Conservation (phyloP, 2,329 filamentous ascomycete genomes). For the Clathrospora elynae region DNA sequence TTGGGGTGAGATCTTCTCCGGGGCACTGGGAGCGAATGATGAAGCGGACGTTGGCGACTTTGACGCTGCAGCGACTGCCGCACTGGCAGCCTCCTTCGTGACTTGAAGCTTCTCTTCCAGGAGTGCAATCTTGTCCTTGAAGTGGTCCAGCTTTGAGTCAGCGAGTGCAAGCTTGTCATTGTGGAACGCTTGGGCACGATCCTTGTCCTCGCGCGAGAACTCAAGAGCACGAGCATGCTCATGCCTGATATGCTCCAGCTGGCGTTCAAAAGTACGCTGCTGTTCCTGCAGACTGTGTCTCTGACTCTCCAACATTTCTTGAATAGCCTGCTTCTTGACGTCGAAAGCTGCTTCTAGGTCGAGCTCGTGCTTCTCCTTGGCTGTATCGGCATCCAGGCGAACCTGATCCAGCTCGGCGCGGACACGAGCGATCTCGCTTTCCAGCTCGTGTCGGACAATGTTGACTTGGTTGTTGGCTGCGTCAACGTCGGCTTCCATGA, state of each 20-base stretch:
- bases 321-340: conserved; percentile 65
- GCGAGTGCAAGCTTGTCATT: conserved; percentile 81
- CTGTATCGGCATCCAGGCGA: conserved; percentile 78
- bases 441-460: conserved; percentile 77
- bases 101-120: conserved; percentile 91
- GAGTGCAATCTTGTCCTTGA: conserved; percentile 82
- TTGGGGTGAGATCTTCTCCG: conserved; percentile 91
- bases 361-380: conserved; percentile 80
- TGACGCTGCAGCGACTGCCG: conserved; percentile 73
- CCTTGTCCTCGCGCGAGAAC: conserved; percentile 78
- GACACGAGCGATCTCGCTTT: conserved; percentile 75
- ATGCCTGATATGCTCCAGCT: conserved; percentile 52
- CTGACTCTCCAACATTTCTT: conserved; percentile 59
- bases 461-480: conserved; percentile 85
- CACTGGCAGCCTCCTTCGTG: conserved; percentile 82
- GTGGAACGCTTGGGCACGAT: conserved; percentile 78
- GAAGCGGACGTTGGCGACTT: conserved; percentile 54
- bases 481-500: conserved; percentile 82
- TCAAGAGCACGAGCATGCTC: conserved; percentile 69
- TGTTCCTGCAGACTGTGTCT: conserved; percentile 62
- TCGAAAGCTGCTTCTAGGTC: conserved; percentile 80
- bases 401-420: conserved; percentile 77
- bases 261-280: conserved; percentile 45
- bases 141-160: conserved; percentile 80
- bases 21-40: conserved; percentile 51